These are phyloP conservation scores for Coix lacrymajobi DNA, from an alignment of 176 grass and related monocot species.

Conservation along the genomic window DNA sequence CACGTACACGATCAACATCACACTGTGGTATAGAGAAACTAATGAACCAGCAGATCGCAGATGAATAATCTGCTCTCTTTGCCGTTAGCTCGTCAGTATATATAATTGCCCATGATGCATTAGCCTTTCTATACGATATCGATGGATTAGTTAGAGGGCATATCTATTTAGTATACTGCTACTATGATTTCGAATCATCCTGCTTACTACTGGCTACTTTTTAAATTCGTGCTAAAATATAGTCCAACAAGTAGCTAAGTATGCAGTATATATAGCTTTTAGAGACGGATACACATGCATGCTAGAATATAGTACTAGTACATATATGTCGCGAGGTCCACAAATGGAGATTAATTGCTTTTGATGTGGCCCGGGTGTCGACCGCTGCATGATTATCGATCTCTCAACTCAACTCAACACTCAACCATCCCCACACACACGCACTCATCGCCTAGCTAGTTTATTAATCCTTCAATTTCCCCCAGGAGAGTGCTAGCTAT, in stretches of 20 bases:
- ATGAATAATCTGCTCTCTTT: background rate
- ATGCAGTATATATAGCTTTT: background rate
- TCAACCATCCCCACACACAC: slow-evolving; percentile 34
- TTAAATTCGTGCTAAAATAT: background rate
- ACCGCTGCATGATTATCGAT: slow-evolving; percentile 27
- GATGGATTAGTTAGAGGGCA: slow-evolving; percentile 33
- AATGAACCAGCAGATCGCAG: background rate
- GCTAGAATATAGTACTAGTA: slow-evolving; percentile 16
- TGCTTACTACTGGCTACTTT: background rate
- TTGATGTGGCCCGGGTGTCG: slow-evolving; percentile 20
- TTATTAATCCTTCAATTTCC: slow-evolving; percentile 24
- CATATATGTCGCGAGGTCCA: background rate
- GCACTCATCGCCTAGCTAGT: background rate
- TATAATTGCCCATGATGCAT: background rate
- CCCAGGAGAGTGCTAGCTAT: slow-evolving; percentile 19
- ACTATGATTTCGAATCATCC: background rate
- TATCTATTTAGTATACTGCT: background rate
- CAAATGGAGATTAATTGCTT: slow-evolving; percentile 17
- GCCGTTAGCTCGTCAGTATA: background rate
- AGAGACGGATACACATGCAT: slow-evolving; percentile 2
- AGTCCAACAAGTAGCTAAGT: background rate
- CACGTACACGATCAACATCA: too few relatives aligned
- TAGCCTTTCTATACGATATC: background rate
- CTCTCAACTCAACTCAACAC: background rate
- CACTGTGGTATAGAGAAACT: background rate